Evolutionary conservation across 2,329 filamentous ascomycete genomes (phyloP).

Genomic region (Gyromitra esculenta): DNA sequence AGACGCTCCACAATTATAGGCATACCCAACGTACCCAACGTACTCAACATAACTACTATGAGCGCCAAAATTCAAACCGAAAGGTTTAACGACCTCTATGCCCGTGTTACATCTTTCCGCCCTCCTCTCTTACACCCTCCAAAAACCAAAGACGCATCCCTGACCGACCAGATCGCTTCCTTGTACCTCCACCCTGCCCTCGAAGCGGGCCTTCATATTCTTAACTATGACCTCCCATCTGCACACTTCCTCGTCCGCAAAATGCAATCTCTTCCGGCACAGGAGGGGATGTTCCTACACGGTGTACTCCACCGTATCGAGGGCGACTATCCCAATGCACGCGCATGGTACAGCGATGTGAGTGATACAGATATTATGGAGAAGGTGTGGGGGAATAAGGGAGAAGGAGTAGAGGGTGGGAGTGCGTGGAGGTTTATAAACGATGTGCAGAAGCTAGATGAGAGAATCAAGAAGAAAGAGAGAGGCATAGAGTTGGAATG

Average conservation of each 20-base stretch:
- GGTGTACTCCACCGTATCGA: constrained; percentile 66
- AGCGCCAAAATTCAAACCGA: neutral
- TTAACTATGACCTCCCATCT: constrained; percentile 65
- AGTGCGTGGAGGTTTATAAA: constrained; percentile 24
- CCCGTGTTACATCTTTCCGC: constrained; percentile 57
- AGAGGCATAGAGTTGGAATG: constrained; percentile 51
- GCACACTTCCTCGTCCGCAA: constrained; percentile 67
- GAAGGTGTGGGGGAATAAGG: constrained; percentile 60
- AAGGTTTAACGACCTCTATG: constrained; percentile 55
- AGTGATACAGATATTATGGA: constrained; percentile 56
- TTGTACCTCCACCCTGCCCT: constrained; percentile 64
- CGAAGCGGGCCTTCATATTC: constrained; percentile 65
- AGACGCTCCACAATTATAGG: neutral
- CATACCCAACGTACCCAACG: neutral
- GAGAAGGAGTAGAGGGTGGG: constrained; percentile 44
- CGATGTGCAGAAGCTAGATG: constrained; percentile 16
- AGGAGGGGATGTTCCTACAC: constrained; percentile 66
- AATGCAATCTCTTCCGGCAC: constrained; percentile 65
- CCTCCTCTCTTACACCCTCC: constrained; percentile 56
- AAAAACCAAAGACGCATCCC: constrained; percentile 28
- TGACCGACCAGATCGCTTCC: constrained; percentile 57
- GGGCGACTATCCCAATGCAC: constrained; percentile 65
- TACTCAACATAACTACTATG: neutral
- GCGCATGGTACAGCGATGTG: constrained; percentile 65
- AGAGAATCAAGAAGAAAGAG: constrained; percentile 9